Base-by-base conservation (phyloP, 177 flowering plant genomes). In the Tripterygium wilfordii region DNA sequence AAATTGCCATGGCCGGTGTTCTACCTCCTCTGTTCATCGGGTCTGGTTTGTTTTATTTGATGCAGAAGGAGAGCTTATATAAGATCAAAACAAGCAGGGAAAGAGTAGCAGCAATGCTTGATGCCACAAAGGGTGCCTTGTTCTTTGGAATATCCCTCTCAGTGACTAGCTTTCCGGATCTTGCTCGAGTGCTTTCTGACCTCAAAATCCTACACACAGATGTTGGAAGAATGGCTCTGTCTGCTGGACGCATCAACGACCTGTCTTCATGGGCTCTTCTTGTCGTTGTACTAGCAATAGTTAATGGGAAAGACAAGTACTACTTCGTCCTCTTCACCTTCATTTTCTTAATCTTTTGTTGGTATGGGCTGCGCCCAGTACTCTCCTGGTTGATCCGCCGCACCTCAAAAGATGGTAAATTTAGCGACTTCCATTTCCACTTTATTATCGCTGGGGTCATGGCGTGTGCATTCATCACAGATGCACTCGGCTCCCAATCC, bases 121-220 rank as follows among this genome's bases (percentile, higher is more conserved):
- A n/a, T n/a, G n/a, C n/a, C n/a, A n/a, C n/a, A n/a, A n/a, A n/a
- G n/a, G n/a, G n/a, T n/a, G n/a, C n/a, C n/a, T n/a, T n/a, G n/a
- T n/a, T n/a, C n/a, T n/a, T n/a, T n/a, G n/a, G n/a, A n/a, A n/a
- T n/a, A n/a, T n/a, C 49, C 2, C 48, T 68, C 16, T 50, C 80
- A 0, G 51, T 63, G 53, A 51, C 67, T 0, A 45, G 48, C 20
- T 69, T 61, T 39, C 62, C 57, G 0, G 64, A 40, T 8, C 49
- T 67, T 5, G 40, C 61, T 0, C 42, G 61, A 4, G 28, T 59
- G 4, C 60, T 64, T 3, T 43, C 77, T 8, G 62, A 58, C 19
- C 52, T 71, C 20, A 80, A 76, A 56, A 69, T 80, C 47, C 64
- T 80, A 26, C 66, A 60, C 43, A 46, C 71, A 0, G 67, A 69